Percentiles rank a stretch among this genome's conserved stretches.
These are phyloP conservation scores for Theobroma grandiflorum DNA, from an alignment of 441 rosid genomes.

Conservation along the genomic window DNA sequence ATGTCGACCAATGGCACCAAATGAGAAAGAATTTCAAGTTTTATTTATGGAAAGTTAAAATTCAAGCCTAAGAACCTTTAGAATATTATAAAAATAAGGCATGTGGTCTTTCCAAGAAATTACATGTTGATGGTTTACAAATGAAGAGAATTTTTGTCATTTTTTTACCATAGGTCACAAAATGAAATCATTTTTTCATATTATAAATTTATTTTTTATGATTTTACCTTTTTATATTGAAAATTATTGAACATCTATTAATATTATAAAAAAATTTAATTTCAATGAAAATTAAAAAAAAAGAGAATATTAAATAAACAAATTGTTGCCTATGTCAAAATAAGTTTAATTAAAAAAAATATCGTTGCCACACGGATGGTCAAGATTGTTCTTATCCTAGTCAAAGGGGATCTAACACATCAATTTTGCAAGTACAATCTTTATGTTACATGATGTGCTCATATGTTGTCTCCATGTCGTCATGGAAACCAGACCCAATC, in stretches of 20 bases:
- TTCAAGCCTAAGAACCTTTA: not conserved
- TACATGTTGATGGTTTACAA: too few relatives aligned
- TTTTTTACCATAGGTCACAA: too few relatives aligned
- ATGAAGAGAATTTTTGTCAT: too few relatives aligned
- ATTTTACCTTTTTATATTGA: too few relatives aligned
- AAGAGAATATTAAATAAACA: too few relatives aligned
- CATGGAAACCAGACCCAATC: constrained; percentile 24
- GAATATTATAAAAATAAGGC: not conserved
- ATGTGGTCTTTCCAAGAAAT: not conserved
- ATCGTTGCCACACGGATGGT: not conserved
- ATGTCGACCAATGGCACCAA: not conserved
- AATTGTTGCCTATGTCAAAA: too few relatives aligned
- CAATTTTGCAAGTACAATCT: not conserved
- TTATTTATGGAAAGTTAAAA: not conserved
- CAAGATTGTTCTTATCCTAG: not conserved
- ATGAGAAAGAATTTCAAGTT: not conserved
- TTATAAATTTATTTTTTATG: too few relatives aligned
- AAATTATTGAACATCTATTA: too few relatives aligned
- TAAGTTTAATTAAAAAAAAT: too few relatives aligned
- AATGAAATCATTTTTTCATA: too few relatives aligned
- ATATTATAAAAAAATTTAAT: too few relatives aligned
- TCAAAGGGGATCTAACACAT: not conserved
- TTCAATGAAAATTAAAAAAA: too few relatives aligned
- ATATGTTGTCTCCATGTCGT: constrained; percentile 42
- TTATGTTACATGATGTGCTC: constrained; percentile 35